Evolutionary conservation across 2,329 filamentous ascomycete species (phyloP).

Genomic region (Nigrospora oryzae): DNA sequence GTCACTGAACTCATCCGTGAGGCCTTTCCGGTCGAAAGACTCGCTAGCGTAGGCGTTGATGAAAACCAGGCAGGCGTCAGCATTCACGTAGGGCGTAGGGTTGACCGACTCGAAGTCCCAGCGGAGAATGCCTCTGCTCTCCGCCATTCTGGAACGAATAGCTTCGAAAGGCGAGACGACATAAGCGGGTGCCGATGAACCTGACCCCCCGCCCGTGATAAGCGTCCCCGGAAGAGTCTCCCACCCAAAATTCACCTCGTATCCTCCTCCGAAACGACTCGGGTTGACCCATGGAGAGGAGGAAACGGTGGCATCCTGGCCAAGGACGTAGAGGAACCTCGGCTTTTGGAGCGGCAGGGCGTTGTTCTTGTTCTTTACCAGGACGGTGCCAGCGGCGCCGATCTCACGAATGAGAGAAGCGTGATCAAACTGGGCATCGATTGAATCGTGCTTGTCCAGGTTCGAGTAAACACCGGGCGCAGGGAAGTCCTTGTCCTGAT

Average conservation of each 20-base stretch:
- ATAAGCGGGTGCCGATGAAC: conserved; percentile 74
- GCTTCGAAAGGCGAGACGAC: conserved; percentile 64
- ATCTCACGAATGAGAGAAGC: conserved; percentile 65
- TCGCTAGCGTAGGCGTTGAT: conserved; percentile 76
- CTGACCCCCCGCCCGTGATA: conserved; percentile 79
- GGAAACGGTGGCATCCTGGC: conserved; percentile 44
- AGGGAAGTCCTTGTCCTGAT: conserved; percentile 51
- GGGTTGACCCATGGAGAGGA: conserved; percentile 4
- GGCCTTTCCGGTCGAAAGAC: conserved; percentile 31
- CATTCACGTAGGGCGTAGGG: conserved; percentile 25
- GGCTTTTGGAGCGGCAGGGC: conserved; percentile 12
- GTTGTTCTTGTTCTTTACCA: conserved; percentile 64
- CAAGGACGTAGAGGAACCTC: conserved; percentile 7
- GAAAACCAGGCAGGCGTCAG: conserved; percentile 78
- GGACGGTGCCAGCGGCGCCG: conserved; percentile 69
- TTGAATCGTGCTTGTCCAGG: conserved; percentile 51
- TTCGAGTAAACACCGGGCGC: conserved; percentile 55
- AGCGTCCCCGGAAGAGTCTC: conserved; percentile 56
- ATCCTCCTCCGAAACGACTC: conserved; percentile 4
- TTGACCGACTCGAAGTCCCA: conserved; percentile 7
- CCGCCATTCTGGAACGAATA: conserved; percentile 37
- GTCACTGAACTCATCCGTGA: conserved; percentile 7
- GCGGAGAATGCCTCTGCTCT: conserved; percentile 4
- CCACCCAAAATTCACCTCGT: conserved; percentile 6
- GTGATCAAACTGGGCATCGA: conserved; percentile 69